Percentiles rank a stretch among this genome's conserved stretches.
Evolutionary conservation across 164 flowering plant genomes (phyloP).

Genomic region (Protea cynaroides): DNA sequence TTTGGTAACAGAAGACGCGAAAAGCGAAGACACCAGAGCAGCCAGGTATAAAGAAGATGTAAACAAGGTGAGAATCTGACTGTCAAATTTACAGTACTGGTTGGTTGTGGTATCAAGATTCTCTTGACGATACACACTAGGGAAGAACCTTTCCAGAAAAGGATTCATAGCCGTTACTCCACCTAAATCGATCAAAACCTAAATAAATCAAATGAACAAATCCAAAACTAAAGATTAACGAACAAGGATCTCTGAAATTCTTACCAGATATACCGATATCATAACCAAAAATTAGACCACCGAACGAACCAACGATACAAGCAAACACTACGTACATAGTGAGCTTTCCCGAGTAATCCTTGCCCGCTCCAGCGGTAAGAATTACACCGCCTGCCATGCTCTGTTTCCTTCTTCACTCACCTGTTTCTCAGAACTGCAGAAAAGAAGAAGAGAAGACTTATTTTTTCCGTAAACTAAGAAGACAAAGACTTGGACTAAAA

Average conservation of each 20-base stretch:
- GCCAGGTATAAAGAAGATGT: slow-evolving; percentile 17
- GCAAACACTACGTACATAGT: slow-evolving; percentile 12
- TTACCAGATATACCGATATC: slow-evolving; percentile 31
- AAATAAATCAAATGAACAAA: neutral
- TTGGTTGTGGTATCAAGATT: neutral
- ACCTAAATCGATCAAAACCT: slow-evolving; percentile 1
- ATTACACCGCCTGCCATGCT: neutral
- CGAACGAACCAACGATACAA: slow-evolving; percentile 22
- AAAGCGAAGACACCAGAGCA: slow-evolving; percentile 14
- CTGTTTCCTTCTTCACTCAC: too few relatives aligned
- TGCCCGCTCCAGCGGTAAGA: neutral
- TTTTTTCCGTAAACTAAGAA: too few relatives aligned
- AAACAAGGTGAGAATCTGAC: slow-evolving; percentile 11
- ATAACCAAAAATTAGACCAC: slow-evolving; percentile 31
- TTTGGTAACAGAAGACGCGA: slow-evolving; percentile 12
- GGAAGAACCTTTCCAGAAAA: slow-evolving; percentile 14
- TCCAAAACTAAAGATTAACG: neutral
- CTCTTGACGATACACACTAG: slow-evolving; percentile 8
- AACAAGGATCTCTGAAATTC: neutral
- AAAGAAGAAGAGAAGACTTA: too few relatives aligned
- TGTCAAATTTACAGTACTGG: slow-evolving; percentile 21
- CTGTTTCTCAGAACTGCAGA: too few relatives aligned
- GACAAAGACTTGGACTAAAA: too few relatives aligned
- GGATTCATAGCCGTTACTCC: slow-evolving; percentile 17
- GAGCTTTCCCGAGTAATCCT: slow-evolving; percentile 9